These are phyloP conservation scores for Penicillium italicum DNA, from an alignment of 2,329 filamentous ascomycete genomes.

Conservation along the genomic window DNA sequence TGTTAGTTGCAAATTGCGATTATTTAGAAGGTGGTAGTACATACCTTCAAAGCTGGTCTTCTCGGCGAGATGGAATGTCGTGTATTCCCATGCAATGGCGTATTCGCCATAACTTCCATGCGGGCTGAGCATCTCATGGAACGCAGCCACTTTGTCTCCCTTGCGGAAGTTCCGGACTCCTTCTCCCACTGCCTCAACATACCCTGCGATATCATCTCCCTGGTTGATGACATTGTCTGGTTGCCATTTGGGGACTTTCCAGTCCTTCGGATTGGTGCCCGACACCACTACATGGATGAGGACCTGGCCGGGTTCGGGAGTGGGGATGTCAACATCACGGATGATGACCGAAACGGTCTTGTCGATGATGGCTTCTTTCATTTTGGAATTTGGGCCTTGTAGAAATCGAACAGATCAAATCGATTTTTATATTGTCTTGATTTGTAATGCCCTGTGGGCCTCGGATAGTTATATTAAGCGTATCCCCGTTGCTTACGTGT, in stretches of 20 bases:
- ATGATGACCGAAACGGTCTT: constrained; percentile 36
- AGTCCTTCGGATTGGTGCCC: constrained; percentile 50
- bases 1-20: background rate
- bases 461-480: background rate
- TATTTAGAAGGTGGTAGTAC: background rate
- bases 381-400: constrained; percentile 12
- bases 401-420: background rate
- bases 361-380: constrained; percentile 44
- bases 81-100: constrained; percentile 51
- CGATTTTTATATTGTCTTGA: background rate
- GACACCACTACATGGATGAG: constrained; percentile 43
- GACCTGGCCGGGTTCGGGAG: constrained; percentile 35
- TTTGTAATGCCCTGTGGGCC: background rate
- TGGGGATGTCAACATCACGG: constrained; percentile 43
- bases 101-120: constrained; percentile 58
- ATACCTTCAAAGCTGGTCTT: constrained; percentile 52
- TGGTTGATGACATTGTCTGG: constrained; percentile 34
- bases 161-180: constrained; percentile 53
- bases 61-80: constrained; percentile 54
- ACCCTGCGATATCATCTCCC: constrained; percentile 53
- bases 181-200: constrained; percentile 50
- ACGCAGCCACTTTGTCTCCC: constrained; percentile 53
- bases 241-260: constrained; percentile 32
- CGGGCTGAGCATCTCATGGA: constrained; percentile 49
- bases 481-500: background rate